Evolutionary conservation across 306 rosid genomes (phyloP).

Genomic region (peach (Prunus persica)): Prunus_persica_NCBIv2 NC_034009.1:33759501-33760000

Average conservation of each 20-base stretch:
- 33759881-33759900: too few relatives aligned
- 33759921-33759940: too few relatives aligned
- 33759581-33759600: slow-evolving; percentile 51
- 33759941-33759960: too few relatives aligned
- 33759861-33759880: not conserved
- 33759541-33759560: slow-evolving; percentile 59
- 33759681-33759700: slow-evolving; percentile 58
- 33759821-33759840: not conserved
- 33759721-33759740: slow-evolving; percentile 67
- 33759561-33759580: slow-evolving; percentile 57
- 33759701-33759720: slow-evolving; percentile 91
- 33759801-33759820: slow-evolving; percentile 2
- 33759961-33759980: too few relatives aligned
- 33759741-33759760: slow-evolving; percentile 52
- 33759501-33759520: slow-evolving; percentile 41
- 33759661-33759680: slow-evolving; percentile 86
- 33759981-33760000: too few relatives aligned
- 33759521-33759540: slow-evolving; percentile 72
- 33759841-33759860: not conserved
- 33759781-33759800: not conserved
- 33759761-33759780: slow-evolving; percentile 18
- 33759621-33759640: slow-evolving; percentile 46
- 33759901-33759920: too few relatives aligned
- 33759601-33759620: slow-evolving; percentile 83
- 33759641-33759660: slow-evolving; percentile 48